phyloP scores from a whole-genome alignment of 2,329 filamentous ascomycete genomes.

The Thelonectria olida region DNA sequence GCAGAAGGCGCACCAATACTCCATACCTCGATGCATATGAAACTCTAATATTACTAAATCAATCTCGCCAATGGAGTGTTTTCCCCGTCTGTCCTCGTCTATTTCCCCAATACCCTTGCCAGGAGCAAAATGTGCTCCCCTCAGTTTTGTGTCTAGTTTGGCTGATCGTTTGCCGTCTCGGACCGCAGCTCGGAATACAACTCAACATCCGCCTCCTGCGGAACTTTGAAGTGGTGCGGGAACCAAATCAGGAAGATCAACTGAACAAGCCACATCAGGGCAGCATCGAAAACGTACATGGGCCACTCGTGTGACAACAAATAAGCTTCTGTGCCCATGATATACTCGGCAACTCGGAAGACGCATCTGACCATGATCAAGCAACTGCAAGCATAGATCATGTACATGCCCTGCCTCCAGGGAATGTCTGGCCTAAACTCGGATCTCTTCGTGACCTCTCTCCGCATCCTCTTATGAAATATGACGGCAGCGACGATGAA shows the following conservation, averaged over 20 bases:
- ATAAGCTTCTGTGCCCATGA: conserved; percentile 22
- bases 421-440: neutral
- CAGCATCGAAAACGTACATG: conserved; percentile 20
- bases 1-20: too few relatives aligned
- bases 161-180: neutral
- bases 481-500: conserved; percentile 22
- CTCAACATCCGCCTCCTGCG: neutral
- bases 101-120: too few relatives aligned
- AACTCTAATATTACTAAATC: too few relatives aligned
- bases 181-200: neutral
- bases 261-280: conserved; percentile 24
- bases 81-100: too few relatives aligned
- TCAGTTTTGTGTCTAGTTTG: neutral
- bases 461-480: neutral
- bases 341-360: conserved; percentile 26
- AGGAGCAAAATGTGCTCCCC: too few relatives aligned
- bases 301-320: conserved; percentile 31
- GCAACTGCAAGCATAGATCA: conserved; percentile 20
- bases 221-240: neutral
- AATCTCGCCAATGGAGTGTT: too few relatives aligned
- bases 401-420: conserved; percentile 15
- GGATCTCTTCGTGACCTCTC: neutral
- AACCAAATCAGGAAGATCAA: conserved; percentile 21
- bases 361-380: conserved; percentile 16
- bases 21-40: too few relatives aligned